Percentiles rank a stretch among this genome's conserved stretches.
Conservation (phyloP, 306 rosid species). For the Cucurbita moschata region DNA sequence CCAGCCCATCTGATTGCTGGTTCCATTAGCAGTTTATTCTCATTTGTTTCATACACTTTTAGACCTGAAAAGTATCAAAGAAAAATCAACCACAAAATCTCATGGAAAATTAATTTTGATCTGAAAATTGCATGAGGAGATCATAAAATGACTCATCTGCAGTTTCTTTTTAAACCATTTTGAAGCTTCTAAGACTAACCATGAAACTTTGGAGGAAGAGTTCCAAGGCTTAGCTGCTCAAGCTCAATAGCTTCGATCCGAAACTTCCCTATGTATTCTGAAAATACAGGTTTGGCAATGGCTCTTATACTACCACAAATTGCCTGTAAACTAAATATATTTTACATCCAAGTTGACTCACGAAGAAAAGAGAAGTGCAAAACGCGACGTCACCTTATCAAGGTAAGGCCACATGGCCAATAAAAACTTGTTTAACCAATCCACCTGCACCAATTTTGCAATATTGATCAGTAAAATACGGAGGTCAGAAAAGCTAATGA, state of each 20-base stretch:
- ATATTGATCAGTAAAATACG: neutral
- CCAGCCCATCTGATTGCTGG: constrained; percentile 81
- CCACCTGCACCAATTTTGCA: constrained; percentile 37
- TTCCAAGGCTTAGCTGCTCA: constrained; percentile 61
- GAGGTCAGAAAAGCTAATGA: neutral
- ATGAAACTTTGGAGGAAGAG: constrained; percentile 56
- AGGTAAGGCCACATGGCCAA: constrained; percentile 71
- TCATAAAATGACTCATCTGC: neutral
- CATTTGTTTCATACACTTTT: constrained; percentile 63
- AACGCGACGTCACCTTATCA: constrained; percentile 40
- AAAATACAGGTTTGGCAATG: constrained; percentile 42
- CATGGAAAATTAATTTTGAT: too few species aligned
- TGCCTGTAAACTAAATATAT: constrained; percentile 32
- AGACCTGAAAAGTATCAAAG: constrained; percentile 30
- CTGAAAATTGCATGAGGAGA: neutral
- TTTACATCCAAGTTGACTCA: constrained; percentile 1
- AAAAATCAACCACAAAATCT: too few species aligned
- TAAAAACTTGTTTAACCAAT: constrained; percentile 70
- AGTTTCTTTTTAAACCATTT: neutral
- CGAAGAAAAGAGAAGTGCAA: neutral
- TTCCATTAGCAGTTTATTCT: constrained; percentile 75
- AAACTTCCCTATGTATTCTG: constrained; percentile 56
- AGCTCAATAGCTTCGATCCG: constrained; percentile 54
- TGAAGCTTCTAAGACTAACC: constrained; percentile 31
- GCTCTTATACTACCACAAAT: constrained; percentile 44